phyloP scores from a whole-genome alignment of 495 filamentous ascomycete genomes.

The Tirmania nivea region DNA sequence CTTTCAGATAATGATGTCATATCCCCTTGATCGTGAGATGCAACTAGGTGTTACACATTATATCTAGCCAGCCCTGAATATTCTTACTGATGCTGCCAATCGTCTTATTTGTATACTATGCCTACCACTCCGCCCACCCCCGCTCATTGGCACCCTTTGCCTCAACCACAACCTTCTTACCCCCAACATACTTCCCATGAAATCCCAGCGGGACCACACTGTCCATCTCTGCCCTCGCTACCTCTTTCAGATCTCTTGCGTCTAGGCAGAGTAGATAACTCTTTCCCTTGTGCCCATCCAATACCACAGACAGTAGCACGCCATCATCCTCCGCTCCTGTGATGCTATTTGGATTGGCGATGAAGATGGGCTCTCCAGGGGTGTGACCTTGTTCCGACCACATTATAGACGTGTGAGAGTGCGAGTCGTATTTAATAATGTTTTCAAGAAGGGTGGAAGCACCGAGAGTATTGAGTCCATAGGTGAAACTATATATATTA shows the following conservation, averaged over 20 bases:
- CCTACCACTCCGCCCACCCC: neutral
- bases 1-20: too few species aligned
- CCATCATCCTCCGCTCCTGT: conserved; percentile 34
- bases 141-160: neutral
- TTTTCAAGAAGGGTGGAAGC: conserved; percentile 41
- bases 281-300: conserved; percentile 38
- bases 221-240: conserved; percentile 42
- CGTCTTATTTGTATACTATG: too few species aligned
- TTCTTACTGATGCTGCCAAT: too few species aligned
- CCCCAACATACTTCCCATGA: conserved; percentile 31
- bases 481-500: conserved; percentile 29
- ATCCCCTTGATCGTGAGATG: too few species aligned
- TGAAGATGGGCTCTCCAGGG: conserved; percentile 54
- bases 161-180: neutral
- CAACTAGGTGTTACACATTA: too few species aligned
- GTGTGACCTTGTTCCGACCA: conserved; percentile 43
- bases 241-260: conserved; percentile 40
- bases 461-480: conserved; percentile 34
- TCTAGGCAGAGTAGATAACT: conserved; percentile 54
- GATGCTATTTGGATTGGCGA: conserved; percentile 27
- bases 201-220: conserved; percentile 46
- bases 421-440: conserved; percentile 45
- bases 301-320: conserved; percentile 45
- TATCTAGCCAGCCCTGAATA: too few species aligned
- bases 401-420: conserved; percentile 25